Evolutionary conservation across 2,329 filamentous ascomycete species (phyloP).

Genomic region (Lomentospora prolificans): DNA sequence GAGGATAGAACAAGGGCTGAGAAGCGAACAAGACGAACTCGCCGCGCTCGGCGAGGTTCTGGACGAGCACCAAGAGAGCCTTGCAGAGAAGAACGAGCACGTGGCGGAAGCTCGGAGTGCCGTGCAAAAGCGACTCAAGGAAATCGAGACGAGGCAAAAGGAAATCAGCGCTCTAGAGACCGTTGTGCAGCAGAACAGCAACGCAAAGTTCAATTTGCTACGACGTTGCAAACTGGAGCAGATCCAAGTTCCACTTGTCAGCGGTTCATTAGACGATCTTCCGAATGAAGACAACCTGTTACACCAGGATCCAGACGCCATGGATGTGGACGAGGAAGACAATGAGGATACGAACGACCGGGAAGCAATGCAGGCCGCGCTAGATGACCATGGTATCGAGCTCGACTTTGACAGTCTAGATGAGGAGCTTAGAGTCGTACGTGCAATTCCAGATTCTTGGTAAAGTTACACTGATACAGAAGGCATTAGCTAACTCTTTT

Average conservation of each 20-base stretch:
- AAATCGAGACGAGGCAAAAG: conserved; percentile 65
- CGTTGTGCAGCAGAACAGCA: conserved; percentile 75
- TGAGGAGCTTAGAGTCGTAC: conserved; percentile 69
- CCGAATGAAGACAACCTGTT: conserved; percentile 78
- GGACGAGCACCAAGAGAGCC: conserved; percentile 56
- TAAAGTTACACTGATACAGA: not conserved
- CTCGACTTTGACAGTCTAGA: conserved; percentile 76
- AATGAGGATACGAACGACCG: conserved; percentile 40
- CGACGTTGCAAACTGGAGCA: conserved; percentile 90
- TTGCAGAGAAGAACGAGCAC: conserved; percentile 60
- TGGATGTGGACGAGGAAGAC: conserved; percentile 70
- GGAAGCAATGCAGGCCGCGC: conserved; percentile 50
- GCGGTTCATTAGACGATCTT: conserved; percentile 71
- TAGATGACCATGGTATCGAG: conserved; percentile 86
- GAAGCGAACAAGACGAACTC: conserved; percentile 64
- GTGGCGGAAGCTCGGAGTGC: conserved; percentile 71
- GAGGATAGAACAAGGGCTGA: conserved; percentile 62
- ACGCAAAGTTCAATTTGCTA: conserved; percentile 73
- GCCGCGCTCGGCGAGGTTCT: conserved; percentile 65
- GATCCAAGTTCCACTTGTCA: conserved; percentile 69
- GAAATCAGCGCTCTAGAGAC: conserved; percentile 72
- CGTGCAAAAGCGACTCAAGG: conserved; percentile 73
- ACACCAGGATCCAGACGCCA: conserved; percentile 71
- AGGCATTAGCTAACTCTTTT: not conserved
- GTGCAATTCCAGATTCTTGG: conserved; percentile 22